Conservation (phyloP, 192 early-diverging fungal species). For the Haplosporangium gracile region DNA sequence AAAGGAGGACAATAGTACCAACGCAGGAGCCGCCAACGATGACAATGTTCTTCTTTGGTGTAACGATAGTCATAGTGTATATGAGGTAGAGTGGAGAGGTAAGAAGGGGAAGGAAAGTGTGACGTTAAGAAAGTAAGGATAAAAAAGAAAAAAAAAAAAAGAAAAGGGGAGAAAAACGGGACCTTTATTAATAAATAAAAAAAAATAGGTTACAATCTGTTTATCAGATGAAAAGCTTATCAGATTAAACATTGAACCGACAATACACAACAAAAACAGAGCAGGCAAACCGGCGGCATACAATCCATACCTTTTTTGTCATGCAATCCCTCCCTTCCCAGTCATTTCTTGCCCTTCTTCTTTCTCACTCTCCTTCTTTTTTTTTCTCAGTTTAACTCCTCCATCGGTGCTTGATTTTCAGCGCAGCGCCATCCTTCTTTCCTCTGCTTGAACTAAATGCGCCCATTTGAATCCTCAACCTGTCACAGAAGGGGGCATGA, state of each 20-base stretch:
- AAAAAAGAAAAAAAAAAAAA: neutral
- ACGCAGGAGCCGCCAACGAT: constrained; percentile 67
- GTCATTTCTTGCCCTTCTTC: neutral
- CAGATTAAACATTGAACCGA: neutral
- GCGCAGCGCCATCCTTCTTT: neutral
- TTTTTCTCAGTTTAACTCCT: neutral
- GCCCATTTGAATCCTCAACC: no score
- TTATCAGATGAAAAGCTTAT: no score
- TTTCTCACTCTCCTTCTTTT: neutral
- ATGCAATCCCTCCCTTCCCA: neutral
- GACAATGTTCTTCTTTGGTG: constrained; percentile 51
- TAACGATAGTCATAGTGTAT: constrained; percentile 3
- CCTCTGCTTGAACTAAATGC: no score
- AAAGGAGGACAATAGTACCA: constrained; percentile 26
- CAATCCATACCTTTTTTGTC: constrained; percentile 1
- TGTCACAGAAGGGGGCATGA: no score
- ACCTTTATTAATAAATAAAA: no score
- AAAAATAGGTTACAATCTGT: no score
- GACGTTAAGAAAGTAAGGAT: neutral
- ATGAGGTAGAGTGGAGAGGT: neutral
- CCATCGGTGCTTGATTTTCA: neutral
- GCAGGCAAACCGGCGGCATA: neutral
- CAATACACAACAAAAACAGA: neutral
- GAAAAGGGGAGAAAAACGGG: neutral
- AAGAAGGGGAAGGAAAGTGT: neutral